A percentile compares a stretch with the other conserved stretches of the same genome.
Conservation (phyloP, 257 asterid species). For the Solanum arcanum region DNA sequence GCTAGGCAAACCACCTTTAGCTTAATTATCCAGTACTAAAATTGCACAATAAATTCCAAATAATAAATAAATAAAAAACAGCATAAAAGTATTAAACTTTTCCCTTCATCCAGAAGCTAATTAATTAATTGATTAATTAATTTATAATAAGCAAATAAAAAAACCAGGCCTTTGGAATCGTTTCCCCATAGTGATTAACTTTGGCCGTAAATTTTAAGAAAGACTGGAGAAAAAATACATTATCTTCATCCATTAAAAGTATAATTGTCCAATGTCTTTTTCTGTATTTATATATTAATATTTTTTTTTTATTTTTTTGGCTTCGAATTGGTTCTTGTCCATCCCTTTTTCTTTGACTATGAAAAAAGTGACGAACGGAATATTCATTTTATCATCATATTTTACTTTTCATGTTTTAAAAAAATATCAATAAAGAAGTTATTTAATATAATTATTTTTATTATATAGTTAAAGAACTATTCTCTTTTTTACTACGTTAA, state of each 20-base stretch:
- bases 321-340: not conserved
- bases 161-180: not conserved
- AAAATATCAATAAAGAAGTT: too few species aligned
- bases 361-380: not conserved
- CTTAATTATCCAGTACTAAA: not conserved
- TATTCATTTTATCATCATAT: too few species aligned
- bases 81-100: not conserved
- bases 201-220: not conserved
- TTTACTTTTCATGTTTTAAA: too few species aligned
- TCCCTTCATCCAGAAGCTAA: not conserved
- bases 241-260: not conserved
- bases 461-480: too few species aligned
- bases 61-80: not conserved
- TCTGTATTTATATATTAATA: not conserved
- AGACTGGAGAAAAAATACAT: not conserved
- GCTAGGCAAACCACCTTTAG: not conserved
- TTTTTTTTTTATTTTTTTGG: not conserved
- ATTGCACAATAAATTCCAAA: not conserved
- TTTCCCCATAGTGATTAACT: not conserved
- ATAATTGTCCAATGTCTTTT: not conserved
- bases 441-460: too few species aligned
- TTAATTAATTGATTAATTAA: not conserved
- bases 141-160: not conserved
- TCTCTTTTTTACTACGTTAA: too few species aligned
- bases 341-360: not conserved